Evolutionary conservation across 148 eudicot genomes (phyloP), one percentile per base, ranked within the genome.

Genomic region (Chenopodium formosanum): DNA sequence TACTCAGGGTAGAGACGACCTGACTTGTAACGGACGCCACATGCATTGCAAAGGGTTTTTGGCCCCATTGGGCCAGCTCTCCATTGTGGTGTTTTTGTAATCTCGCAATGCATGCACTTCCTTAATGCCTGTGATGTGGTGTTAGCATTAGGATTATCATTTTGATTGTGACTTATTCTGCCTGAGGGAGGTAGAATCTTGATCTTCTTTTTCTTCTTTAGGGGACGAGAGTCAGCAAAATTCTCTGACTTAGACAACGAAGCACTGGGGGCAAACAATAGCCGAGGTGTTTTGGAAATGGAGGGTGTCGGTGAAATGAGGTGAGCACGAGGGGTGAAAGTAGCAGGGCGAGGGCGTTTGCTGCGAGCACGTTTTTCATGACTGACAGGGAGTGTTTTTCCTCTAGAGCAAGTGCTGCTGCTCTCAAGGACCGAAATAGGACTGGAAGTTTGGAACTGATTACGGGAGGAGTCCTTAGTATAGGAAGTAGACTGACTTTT

Each of bases 51-150:
- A 4, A 95, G 94, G 13, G 94, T 90, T 76, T 95, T 95, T 1
- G 98, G 98, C 0, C 98, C 98, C 92, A 91, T 74, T 9, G 98
- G 98, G 0, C 98, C 98, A 0, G 97, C 92, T 82, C 98, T 90
- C 98, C 98, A 95, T 63, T 95, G 98, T 0, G 98, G 98, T 0
- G 98, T 95, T 90, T 95, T 95, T 4, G 98, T 93, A 29, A 95
- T 90, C 91, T 89, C 97, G 25, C 98, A 95, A 78, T 95, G 98
- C 94, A 86, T 23, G 88, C 98, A 95, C 79, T 93, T 95, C 80
- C 97, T 87, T 40, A 91, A 91, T 9, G 86, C 83, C 71, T 87
- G 89, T 2, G 82, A 47, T 13, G 89, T 31, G 5, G 82, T 74
- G 70, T 75, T 71, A 9, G 75, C 82, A 37, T 66, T 79, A 0